Evolutionary conservation across 2,329 filamentous ascomycete species (phyloP).

Genomic region (Aspergillus pseudoglaucus): DNA sequence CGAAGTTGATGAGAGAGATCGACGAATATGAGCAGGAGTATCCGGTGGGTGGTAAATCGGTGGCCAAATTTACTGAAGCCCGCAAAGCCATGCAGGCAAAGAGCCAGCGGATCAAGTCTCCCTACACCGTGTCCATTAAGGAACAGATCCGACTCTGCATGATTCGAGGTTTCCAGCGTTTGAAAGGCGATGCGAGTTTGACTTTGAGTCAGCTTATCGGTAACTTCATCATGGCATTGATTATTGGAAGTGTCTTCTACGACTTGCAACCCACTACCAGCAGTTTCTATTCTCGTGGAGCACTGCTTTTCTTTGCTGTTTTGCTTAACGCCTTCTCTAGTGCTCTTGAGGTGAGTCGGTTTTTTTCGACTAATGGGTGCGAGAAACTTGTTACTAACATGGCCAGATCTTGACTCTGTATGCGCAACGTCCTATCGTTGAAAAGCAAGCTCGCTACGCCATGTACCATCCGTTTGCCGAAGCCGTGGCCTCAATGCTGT

Average conservation of each 20-base stretch:
- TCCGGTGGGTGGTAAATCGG: slow-evolving; percentile 37
- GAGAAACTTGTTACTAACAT: slow-evolving; percentile 7
- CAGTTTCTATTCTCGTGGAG: slow-evolving; percentile 73
- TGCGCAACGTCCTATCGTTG: slow-evolving; percentile 82
- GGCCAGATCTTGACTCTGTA: slow-evolving; percentile 71
- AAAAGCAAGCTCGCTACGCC: slow-evolving; percentile 81
- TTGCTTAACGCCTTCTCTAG: slow-evolving; percentile 79
- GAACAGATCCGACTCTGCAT: slow-evolving; percentile 76
- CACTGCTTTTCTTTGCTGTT: slow-evolving; percentile 80
- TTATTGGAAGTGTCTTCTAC: slow-evolving; percentile 76
- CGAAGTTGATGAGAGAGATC: slow-evolving; percentile 36
- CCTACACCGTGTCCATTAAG: slow-evolving; percentile 70
- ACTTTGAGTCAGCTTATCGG: slow-evolving; percentile 60
- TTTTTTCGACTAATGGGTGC: background rate
- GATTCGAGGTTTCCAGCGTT: slow-evolving; percentile 69
- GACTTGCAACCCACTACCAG: slow-evolving; percentile 59
- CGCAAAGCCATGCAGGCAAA: slow-evolving; percentile 40
- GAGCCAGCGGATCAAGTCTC: slow-evolving; percentile 58
- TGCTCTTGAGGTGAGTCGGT: slow-evolving; percentile 57
- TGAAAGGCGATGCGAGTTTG: slow-evolving; percentile 69
- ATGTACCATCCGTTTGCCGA: slow-evolving; percentile 86
- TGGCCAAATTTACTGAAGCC: slow-evolving; percentile 37
- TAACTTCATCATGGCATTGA: slow-evolving; percentile 69
- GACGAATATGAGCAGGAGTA: slow-evolving; percentile 38
- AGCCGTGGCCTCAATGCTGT: slow-evolving; percentile 79